These are phyloP conservation scores for Aspergillus amoenus DNA, from an alignment of 2,329 filamentous ascomycete species.

Conservation along the genomic window DNA sequence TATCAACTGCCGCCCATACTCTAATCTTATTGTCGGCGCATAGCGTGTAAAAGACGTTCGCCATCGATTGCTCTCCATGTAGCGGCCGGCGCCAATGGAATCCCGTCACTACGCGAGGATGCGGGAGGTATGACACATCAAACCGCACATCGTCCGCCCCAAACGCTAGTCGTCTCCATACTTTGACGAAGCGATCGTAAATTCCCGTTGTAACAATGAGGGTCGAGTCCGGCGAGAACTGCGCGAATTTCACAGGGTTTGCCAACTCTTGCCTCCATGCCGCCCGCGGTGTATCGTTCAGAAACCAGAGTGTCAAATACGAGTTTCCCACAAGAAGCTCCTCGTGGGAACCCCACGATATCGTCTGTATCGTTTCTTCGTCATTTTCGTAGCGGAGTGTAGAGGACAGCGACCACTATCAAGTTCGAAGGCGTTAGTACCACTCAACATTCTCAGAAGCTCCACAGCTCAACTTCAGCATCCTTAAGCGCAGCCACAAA, in stretches of 20 bases:
- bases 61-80: slow-evolving; percentile 72
- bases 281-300: slow-evolving; percentile 45
- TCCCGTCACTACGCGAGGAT: slow-evolving; percentile 75
- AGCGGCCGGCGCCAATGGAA: slow-evolving; percentile 82
- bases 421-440: slow-evolving; percentile 10
- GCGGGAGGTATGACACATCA: slow-evolving; percentile 86
- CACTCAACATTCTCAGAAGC: neutral
- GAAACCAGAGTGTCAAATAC: slow-evolving; percentile 68
- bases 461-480: neutral
- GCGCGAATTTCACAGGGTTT: slow-evolving; percentile 69
- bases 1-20: slow-evolving; percentile 78
- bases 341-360: slow-evolving; percentile 86
- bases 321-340: slow-evolving; percentile 79
- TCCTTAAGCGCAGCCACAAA: slow-evolving; percentile 39
- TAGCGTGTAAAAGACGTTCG: slow-evolving; percentile 88
- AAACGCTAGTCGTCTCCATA: slow-evolving; percentile 87
- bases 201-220: slow-evolving; percentile 79
- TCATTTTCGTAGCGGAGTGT: slow-evolving; percentile 46
- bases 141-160: slow-evolving; percentile 81
- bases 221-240: slow-evolving; percentile 81
- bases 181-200: slow-evolving; percentile 81
- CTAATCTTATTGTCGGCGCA: slow-evolving; percentile 78
- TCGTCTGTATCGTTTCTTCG: slow-evolving; percentile 48
- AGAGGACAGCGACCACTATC: slow-evolving; percentile 60
- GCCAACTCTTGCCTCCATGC: slow-evolving; percentile 76